A percentile compares a stretch with the other conserved stretches of the same genome.
phyloP scores from a whole-genome alignment of 257 asterid genomes.

The Cruciata laevipes region DNA sequence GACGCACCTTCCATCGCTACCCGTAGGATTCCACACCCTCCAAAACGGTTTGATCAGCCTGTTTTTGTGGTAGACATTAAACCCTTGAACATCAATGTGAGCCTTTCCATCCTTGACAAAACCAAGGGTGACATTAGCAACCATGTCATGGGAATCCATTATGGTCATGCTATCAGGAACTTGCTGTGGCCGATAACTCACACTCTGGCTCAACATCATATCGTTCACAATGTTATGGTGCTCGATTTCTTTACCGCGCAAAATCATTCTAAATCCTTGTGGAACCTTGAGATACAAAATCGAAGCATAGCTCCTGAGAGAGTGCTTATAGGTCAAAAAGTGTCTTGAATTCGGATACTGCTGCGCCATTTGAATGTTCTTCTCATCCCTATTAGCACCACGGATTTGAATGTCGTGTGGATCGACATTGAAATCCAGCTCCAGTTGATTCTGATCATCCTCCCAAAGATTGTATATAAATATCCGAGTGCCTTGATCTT shows the following conservation, averaged over 20 bases:
- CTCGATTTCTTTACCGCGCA: neutral
- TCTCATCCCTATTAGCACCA: conserved; percentile 90
- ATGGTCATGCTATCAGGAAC: neutral
- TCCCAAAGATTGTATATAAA: conserved; percentile 90
- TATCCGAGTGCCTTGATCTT: conserved; percentile 41
- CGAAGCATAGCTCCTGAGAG: conserved; percentile 89
- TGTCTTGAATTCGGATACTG: conserved; percentile 81
- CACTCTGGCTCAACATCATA: conserved; percentile 89
- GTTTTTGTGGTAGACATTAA: neutral
- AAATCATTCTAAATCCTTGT: neutral
- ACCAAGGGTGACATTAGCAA: neutral
- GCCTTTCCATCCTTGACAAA: neutral
- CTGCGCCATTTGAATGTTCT: conserved; percentile 72
- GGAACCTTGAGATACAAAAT: conserved; percentile 18
- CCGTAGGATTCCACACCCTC: neutral
- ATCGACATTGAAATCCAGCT: conserved; percentile 81
- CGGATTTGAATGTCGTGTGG: conserved; percentile 85
- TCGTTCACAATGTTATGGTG: conserved; percentile 62
- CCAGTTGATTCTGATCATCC: conserved; percentile 79
- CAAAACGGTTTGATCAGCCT: conserved; percentile 1
- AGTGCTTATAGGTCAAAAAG: conserved; percentile 82
- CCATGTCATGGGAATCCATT: neutral
- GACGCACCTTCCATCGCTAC: neutral
- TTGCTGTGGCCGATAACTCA: neutral
- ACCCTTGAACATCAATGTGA: conserved; percentile 4